phyloP scores from a whole-genome alignment of 176 grass and related monocot species.

The Guadua angustifolia region DNA sequence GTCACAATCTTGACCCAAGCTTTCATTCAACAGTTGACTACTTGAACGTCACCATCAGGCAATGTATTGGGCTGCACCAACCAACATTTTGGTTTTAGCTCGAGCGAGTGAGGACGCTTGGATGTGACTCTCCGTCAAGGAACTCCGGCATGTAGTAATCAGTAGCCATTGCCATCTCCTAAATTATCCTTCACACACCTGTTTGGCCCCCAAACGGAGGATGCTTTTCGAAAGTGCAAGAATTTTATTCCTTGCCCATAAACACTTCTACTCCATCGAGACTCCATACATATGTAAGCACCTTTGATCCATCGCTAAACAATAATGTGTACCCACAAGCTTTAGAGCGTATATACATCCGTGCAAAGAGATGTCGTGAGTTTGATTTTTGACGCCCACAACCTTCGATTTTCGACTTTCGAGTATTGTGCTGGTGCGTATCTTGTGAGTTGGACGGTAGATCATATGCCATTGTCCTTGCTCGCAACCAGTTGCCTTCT shows the following conservation, averaged over 20 bases:
- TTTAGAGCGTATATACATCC: background rate
- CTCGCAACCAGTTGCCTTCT: background rate
- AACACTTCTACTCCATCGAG: no score
- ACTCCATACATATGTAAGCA: no score
- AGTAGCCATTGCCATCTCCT: background rate
- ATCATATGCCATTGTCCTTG: background rate
- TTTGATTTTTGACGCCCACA: no score
- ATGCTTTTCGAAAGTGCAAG: background rate
- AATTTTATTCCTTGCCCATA: background rate
- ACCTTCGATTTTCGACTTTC: no score
- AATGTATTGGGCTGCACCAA: slow-evolving; percentile 14
- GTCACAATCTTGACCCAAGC: background rate
- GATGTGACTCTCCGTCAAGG: background rate
- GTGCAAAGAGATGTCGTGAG: background rate
- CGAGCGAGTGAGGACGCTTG: slow-evolving; percentile 1
- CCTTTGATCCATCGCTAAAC: background rate
- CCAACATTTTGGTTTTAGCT: background rate
- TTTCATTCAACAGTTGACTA: slow-evolving; percentile 33
- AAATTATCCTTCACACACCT: slow-evolving; percentile 2
- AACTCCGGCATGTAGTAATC: slow-evolving; percentile 15
- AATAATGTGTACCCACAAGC: background rate
- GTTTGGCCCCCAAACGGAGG: background rate
- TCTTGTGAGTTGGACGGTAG: no score
- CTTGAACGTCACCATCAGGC: background rate
- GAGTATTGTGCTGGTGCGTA: background rate